phyloP scores from a whole-genome alignment of 1,284 basidiomycete genomes.

The Ustilago cynodontis region DNA sequence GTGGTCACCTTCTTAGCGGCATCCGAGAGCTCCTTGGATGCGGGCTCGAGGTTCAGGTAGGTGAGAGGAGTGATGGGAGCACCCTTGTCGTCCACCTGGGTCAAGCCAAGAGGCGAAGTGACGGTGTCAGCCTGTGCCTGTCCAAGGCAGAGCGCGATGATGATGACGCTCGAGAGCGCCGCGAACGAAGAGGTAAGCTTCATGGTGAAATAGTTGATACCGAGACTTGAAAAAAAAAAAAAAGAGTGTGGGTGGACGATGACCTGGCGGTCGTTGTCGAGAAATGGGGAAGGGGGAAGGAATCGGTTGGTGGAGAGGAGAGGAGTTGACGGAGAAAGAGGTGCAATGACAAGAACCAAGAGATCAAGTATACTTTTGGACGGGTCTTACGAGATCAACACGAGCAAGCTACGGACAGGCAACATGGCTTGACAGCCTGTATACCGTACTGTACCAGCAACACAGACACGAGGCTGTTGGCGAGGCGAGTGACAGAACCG shows the following conservation, averaged over 20 bases:
- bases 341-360: background rate
- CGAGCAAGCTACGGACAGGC: background rate
- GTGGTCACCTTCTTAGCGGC: conserved; percentile 44
- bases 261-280: background rate
- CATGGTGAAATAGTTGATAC: conserved; percentile 18
- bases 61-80: conserved; percentile 43
- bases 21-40: conserved; percentile 31
- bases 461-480: background rate
- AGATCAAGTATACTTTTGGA: conserved; percentile 3
- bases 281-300: conserved; percentile 1
- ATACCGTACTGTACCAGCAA: background rate
- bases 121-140: conserved; percentile 45
- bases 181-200: conserved; percentile 42
- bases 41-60: conserved; percentile 43
- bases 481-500: background rate
- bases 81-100: conserved; percentile 41
- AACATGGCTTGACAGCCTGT: background rate
- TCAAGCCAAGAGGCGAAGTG: conserved; percentile 34
- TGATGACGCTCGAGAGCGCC: conserved; percentile 34
- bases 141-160: conserved; percentile 39
- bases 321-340: conserved; percentile 14
- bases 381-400: conserved; percentile 1
- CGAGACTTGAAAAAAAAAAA: conserved; percentile 35
- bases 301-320: conserved; percentile 1
- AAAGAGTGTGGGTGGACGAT: conserved; percentile 29